These are phyloP conservation scores for Solanum chiquidenum DNA, from an alignment of 257 asterid species.

Conservation along the genomic window DNA sequence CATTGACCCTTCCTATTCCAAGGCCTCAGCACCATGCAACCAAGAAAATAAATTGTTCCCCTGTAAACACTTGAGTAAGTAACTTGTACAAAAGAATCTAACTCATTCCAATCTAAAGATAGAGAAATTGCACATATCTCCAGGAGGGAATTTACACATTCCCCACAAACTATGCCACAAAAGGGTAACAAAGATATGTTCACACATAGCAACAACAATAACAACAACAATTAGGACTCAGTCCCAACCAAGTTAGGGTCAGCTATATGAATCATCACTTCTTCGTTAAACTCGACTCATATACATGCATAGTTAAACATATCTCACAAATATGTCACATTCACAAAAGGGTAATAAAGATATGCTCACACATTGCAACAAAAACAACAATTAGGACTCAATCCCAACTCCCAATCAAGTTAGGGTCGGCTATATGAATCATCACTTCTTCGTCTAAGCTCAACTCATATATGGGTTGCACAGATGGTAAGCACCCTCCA, in stretches of 20 bases:
- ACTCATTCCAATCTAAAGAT: not conserved
- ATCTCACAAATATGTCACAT: not conserved
- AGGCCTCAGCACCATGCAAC: slow-evolving; percentile 3
- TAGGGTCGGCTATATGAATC: not conserved
- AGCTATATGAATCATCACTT: not conserved
- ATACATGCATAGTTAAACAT: not conserved
- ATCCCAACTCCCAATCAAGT: not conserved
- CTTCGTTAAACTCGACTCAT: not conserved
- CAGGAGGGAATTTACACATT: not conserved
- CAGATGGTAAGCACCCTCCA: not conserved
- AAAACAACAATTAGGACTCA: not conserved
- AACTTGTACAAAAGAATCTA: not conserved
- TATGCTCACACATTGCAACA: not conserved
- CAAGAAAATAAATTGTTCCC: not conserved
- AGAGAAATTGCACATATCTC: not conserved
- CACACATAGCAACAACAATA: not conserved
- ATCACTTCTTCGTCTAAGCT: not conserved
- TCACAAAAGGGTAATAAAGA: not conserved
- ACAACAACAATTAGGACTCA: not conserved
- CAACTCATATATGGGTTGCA: not conserved
- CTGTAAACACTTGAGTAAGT: not conserved
- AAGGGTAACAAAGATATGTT: not conserved
- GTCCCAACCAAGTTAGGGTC: not conserved
- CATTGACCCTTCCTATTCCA: not conserved
- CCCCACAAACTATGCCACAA: not conserved